These are phyloP conservation scores for Fusarium gaditjirri DNA, from an alignment of 2,329 filamentous ascomycete genomes.

Conservation along the genomic window DNA sequence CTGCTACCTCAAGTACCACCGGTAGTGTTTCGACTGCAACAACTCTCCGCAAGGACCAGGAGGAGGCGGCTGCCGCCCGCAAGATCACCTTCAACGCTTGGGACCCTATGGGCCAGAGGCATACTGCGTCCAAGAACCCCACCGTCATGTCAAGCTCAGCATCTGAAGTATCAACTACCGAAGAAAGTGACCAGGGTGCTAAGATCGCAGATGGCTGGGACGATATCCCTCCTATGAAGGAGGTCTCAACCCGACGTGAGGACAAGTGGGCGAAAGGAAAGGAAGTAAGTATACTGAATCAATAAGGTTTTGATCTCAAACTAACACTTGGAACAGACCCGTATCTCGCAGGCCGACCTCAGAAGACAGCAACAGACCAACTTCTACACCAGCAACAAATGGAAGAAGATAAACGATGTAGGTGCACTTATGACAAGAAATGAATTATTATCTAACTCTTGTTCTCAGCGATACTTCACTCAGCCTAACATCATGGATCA, in stretches of 20 bases:
- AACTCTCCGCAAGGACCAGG: slow-evolving; percentile 37
- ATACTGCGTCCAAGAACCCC: slow-evolving; percentile 37
- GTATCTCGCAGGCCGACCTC: slow-evolving; percentile 32
- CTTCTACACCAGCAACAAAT: not conserved
- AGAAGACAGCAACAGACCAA: slow-evolving; percentile 12
- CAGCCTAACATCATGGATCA: not conserved
- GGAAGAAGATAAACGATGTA: not conserved
- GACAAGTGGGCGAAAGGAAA: slow-evolving; percentile 43
- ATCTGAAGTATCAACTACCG: slow-evolving; percentile 14
- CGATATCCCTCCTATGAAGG: not conserved
- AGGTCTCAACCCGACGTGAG: not conserved
- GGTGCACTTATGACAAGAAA: not conserved
- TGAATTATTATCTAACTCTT: not conserved
- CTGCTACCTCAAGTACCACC: not conserved
- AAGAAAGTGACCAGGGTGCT: slow-evolving; percentile 6
- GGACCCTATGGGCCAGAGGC: slow-evolving; percentile 42
- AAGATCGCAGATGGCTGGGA: slow-evolving; percentile 28
- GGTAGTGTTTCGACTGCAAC: slow-evolving; percentile 47
- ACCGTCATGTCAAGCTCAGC: slow-evolving; percentile 36
- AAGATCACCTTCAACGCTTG: slow-evolving; percentile 47
- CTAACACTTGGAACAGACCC: slow-evolving; percentile 11
- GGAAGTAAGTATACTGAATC: slow-evolving; percentile 19
- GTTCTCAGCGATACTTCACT: not conserved
- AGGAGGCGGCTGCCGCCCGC: not conserved
- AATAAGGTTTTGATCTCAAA: not conserved